Evolutionary conservation across 371 early-diverging fungal genomes (phyloP), one percentile per base, ranked within the genome.

Genomic region (Apophysomyces variabilis): DNA sequence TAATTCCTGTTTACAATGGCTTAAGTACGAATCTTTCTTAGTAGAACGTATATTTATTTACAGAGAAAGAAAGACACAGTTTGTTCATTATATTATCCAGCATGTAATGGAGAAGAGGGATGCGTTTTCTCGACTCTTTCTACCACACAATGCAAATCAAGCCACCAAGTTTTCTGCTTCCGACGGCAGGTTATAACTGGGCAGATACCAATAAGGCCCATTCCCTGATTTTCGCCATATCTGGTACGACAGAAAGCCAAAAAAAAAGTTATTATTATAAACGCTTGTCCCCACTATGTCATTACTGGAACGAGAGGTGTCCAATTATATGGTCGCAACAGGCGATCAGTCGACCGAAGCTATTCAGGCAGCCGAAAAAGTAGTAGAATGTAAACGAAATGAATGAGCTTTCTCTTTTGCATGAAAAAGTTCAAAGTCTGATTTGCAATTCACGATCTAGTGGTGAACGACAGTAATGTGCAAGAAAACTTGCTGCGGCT

Each of bases 401-500:
- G 32, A 14, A 38, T 5, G 14, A 6, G 0, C 45, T 65, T 46
- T 3, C 14, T 44, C 1, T n/a, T 38, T 50, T 8, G 39, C 32
- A 26, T 26, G 32, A 26, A 26, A 26, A 26, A 26, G 39, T n/a
- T 8, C n/a, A 3, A 7, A 16, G 18, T 41, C 21, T 26, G 8
- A 16, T 47, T 58, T 18, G 0, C 37, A 12, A 38, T 26, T 54
- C 36, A 26, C 39, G 18, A 36, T 50, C 5, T 59, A 83, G 84
- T 66, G 63, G 71, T 84, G 57, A 76, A 84, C 56, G 57, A 57
- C 32, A 74, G 69, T 35, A 66, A 72, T 73, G 66, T 76, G 14
- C 84, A 80, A 60, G 72, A 75, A 18, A 77, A 77, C 37, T 45
- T 84, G 26, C 74, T 95, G 38, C 81, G 76, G 62, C 78, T 96